These are phyloP conservation scores for Daldinia childiae DNA, from an alignment of 495 filamentous ascomycete species.

Conservation along the genomic window DNA sequence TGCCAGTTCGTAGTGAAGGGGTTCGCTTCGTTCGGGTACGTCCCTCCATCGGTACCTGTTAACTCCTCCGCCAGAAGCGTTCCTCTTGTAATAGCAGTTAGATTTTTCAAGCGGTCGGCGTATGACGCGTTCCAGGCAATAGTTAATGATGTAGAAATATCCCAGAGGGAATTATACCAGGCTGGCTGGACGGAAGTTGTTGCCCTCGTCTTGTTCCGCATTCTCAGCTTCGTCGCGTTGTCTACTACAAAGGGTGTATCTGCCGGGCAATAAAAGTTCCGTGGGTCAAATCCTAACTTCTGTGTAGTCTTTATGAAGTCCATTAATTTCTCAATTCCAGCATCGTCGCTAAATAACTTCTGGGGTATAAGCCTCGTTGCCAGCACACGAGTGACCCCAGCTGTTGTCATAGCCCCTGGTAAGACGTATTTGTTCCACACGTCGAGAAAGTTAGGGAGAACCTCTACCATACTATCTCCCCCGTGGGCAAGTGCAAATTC, in stretches of 20 bases:
- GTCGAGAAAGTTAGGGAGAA: constrained; percentile 45
- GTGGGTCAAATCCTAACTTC: not conserved
- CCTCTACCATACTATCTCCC: constrained; percentile 47
- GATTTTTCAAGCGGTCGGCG: constrained; percentile 38
- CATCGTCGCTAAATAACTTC: not conserved
- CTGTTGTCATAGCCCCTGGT: constrained; percentile 39
- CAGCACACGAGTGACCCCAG: constrained; percentile 48
- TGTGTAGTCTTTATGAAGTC: not conserved
- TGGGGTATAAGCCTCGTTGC: constrained; percentile 47
- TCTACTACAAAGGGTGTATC: not conserved
- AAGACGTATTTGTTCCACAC: constrained; percentile 54
- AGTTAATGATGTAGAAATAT: not conserved
- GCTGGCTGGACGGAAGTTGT: not conserved
- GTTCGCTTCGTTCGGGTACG: constrained; percentile 62
- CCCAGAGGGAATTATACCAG: not conserved
- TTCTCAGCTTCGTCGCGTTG: not conserved
- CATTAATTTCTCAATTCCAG: not conserved
- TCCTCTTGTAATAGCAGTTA: constrained; percentile 53
- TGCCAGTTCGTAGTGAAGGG: constrained; percentile 56
- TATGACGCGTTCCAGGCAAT: not conserved
- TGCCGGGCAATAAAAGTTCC: not conserved
- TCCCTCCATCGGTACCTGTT: constrained; percentile 54
- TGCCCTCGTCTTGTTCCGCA: not conserved
- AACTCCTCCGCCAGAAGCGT: constrained; percentile 57
- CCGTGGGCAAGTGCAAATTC: not conserved